Base-by-base conservation (phyloP, 192 early-diverging fungal genomes). In the Thamnidium elegans region DNA sequence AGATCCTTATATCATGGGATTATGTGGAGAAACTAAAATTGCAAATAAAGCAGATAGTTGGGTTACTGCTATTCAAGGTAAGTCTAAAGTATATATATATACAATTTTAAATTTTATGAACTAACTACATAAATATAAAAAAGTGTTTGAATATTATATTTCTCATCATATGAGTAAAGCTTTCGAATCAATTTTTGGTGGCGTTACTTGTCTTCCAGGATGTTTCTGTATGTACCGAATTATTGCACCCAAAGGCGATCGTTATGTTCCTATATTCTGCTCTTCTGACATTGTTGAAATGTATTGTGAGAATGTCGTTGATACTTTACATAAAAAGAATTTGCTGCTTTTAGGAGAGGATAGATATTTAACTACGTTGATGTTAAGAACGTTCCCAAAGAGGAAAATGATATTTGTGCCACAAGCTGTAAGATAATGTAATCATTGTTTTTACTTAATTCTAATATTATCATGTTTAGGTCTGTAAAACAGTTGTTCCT, bases 21-120 rank as follows among this genome's bases (percentile, higher is more conserved):
- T 97, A 34, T 97, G 96, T 78, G 96, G 96, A 55, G 96, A 99
- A 76, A 97, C 96, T 23, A 84, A 92, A 73, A 94, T 99, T 73
- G 90, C 86, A 30, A 99, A 99, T 82, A 95, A 95, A 80, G 77
- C 75, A 3, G 87, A 90, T 62, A 85, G 80, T 26, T 90, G 90
- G 90, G 90, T 94, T 17, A 93, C 94, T 1, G 85, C 84, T 63
- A 99, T 99, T 71, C 95, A 97, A 80, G 73, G 72, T 67, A 58
- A 70, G 14, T 48, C 32, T 26, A 3, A 5, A 20, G n/a, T n/a
- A n/a, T n/a, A n/a, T n/a, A n/a, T n/a, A n/a, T n/a, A 19, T 19
- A 50, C 15, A 15, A 4, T 31, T 31, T 19, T 55, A 31, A 10
- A n/a, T 55, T 42, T 39, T 55, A 31, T 31, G 8, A 26, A 14